Base-by-base conservation (phyloP, 257 asterid species). In the Solanum phureja region DNA sequence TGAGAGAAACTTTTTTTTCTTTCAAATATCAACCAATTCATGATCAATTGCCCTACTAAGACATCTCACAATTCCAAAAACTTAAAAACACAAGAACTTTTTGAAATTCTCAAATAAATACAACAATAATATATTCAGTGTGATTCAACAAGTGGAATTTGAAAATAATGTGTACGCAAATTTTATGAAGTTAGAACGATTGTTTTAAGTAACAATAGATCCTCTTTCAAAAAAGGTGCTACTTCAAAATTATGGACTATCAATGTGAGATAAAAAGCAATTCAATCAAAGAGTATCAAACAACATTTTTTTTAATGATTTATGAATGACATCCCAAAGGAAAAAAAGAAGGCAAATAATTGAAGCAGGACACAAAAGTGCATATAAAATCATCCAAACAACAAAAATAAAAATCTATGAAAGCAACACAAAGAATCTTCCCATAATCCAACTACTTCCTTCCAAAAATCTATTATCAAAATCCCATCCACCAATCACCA, bases 381-480 rank as follows among this genome's bases (percentile, higher is more conserved):
- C 62, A 60, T 86, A 34, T 46, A 81, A 29, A 79, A n/a, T 58
- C 79, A 56, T 72, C 33, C 88, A 84, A 86, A 89, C 52, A n/a
- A 37, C 87, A 83, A 71, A 49, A 56, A 87, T 21, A 23, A 84
- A 89, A 72, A 77, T 60, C 8, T 34, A 10, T 42, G 88, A 88
- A 79, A 88, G 86, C 87, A 44, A 88, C 89, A 88, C 56, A 11
- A 52, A 62, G 87, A 89, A 89, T 90, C 92, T 87, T 33, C 49
- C 44, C 85, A 68, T 72, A 81, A 86, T 84, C 90, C 88, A 56
- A 88, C 83, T 87, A 86, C 86, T 58, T 73, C 73, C 88, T 58
- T 90, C 38, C 84, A 42, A 79, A 38, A 73, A 37, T 37, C 56
- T 49, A 75, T 38, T 23, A 76, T 12, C 58, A 76, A 76, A 6